Conservation (phyloP, 306 rosid species). For the Cyclanthera cordifolia region DNA sequence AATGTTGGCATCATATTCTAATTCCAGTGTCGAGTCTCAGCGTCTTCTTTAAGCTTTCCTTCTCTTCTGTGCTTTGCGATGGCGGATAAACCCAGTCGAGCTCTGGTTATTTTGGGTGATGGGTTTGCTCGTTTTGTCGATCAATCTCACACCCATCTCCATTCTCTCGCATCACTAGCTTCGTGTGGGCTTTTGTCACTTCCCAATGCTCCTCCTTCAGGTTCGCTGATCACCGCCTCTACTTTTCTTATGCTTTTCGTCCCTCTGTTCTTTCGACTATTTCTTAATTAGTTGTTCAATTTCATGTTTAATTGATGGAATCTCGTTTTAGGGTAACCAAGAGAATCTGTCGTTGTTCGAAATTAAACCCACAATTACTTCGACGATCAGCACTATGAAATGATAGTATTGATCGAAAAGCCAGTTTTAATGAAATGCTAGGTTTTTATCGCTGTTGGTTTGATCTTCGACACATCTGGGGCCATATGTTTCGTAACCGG, state of each 20-base stretch:
- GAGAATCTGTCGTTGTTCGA: neutral
- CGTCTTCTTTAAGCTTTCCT: neutral
- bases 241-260: neutral
- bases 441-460: slow-evolving; percentile 18
- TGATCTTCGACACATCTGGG: neutral
- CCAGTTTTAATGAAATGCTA: neutral
- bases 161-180: slow-evolving; percentile 49
- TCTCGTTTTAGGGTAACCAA: neutral
- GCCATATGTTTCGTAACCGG: neutral
- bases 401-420: neutral
- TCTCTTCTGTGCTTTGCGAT: slow-evolving; percentile 13
- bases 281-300: neutral
- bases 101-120: slow-evolving; percentile 58
- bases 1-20: neutral
- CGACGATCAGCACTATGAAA: neutral
- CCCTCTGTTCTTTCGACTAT: neutral
- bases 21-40: neutral
- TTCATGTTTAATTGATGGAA: neutral
- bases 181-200: slow-evolving; percentile 65
- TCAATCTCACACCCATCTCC: slow-evolving; percentile 45
- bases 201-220: slow-evolving; percentile 50
- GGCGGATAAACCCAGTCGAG: slow-evolving; percentile 89
- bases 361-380: neutral
- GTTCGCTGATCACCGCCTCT: slow-evolving; percentile 24
- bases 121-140: slow-evolving; percentile 48